phyloP scores from a whole-genome alignment of 257 asterid species.

The Solanum pimpinellifolium region DNA sequence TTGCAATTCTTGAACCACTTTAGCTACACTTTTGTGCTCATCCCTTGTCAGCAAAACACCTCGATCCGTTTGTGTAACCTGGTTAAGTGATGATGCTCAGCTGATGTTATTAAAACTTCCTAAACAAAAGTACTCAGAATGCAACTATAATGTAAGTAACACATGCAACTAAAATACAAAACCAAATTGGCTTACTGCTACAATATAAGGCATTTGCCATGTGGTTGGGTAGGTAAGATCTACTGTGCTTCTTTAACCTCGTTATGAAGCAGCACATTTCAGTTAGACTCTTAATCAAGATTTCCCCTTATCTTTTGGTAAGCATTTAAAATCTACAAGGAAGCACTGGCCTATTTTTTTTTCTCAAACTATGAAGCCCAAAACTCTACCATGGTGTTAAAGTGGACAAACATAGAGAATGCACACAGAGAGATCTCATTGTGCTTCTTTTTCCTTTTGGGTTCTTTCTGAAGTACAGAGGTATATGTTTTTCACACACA shows the following conservation, averaged over 20 bases:
- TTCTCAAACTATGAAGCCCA: neutral
- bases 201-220: neutral
- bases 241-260: neutral
- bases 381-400: neutral
- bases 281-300: neutral
- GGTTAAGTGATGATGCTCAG: slow-evolving; percentile 5
- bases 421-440: neutral
- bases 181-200: neutral
- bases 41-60: slow-evolving; percentile 49
- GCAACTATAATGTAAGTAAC: neutral
- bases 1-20: slow-evolving; percentile 50
- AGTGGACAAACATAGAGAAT: neutral
- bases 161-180: neutral
- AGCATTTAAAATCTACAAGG: neutral
- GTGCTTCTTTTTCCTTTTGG: neutral
- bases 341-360: neutral
- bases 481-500: neutral
- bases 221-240: neutral
- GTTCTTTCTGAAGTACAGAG: neutral
- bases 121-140: neutral
- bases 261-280: neutral
- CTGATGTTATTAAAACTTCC: neutral
- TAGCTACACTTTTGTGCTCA: slow-evolving; percentile 62
- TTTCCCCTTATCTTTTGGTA: neutral
- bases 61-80: slow-evolving; percentile 65